Evolutionary conservation across 2,329 filamentous ascomycete genomes (phyloP), one percentile per base, ranked within the genome.

Genomic region (Penicillium paneum): DNA sequence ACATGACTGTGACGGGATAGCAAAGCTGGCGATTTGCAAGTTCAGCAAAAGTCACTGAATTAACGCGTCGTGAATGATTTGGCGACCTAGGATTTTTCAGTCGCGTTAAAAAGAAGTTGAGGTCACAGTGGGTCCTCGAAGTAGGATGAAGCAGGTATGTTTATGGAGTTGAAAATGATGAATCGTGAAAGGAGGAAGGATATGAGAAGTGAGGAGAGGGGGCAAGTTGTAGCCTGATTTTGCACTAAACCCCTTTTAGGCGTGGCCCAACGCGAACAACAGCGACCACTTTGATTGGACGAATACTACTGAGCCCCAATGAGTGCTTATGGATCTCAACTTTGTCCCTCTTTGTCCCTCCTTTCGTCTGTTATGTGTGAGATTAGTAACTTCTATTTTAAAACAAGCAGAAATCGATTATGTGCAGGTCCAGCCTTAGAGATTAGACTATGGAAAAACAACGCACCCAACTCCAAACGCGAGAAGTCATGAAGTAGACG

Each of bases 1-100:
- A 90, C 91, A 96, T 96, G 65, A 67, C 88, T 61, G 55, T 42
- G 54, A 56, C 39, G 36, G 36, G 31, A 26, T 44, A 59, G 50
- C 42, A 48, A 60, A 56, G 57, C 55, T 58, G 62, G 55, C 55
- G 34, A 44, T 56, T 59, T 56, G 53, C 43, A 50, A 24, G 54
- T 46, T 42, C 19, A 44, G 29, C 10, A 52, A 32, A 49, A 12
- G 47, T 57, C 55, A 54, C 56, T 56, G 48, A 41, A 28, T 15
- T 35, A 42, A 45, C 34, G 41, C 13, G 19, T 42, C 15, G 44
- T 17, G 21, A 11, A n/a, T 34, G 43, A 32, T 32, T 49, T 34
- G 51, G 51, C 43, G 31, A 36, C 38, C 15, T 26, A 34, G 8
- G 28, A 40, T 40, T 32, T 32, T 45, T 45, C 57, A 39, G 50